Evolutionary conservation across 2,329 filamentous ascomycete species (phyloP).

Genomic region (Colletotrichum nymphaeae): DNA sequence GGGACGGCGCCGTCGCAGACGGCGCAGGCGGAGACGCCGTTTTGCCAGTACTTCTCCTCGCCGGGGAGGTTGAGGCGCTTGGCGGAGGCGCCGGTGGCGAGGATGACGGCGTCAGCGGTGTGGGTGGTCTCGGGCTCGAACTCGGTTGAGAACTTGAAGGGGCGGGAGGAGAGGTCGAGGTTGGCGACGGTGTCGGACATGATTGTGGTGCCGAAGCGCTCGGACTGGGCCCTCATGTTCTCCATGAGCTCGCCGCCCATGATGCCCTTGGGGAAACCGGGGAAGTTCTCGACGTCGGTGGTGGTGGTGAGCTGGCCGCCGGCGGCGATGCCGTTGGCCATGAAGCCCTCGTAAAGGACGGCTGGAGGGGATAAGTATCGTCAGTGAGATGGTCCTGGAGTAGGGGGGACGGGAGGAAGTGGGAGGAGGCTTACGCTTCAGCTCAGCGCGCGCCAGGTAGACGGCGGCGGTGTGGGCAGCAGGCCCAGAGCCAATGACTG

Average conservation of each 20-base stretch:
- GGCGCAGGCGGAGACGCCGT: constrained; percentile 94
- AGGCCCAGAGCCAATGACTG: constrained; percentile 91
- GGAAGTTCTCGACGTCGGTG: constrained; percentile 98
- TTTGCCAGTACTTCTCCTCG: constrained; percentile 97
- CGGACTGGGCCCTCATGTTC: constrained; percentile 91
- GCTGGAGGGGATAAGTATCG: constrained; percentile 56
- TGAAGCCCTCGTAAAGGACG: constrained; percentile 96
- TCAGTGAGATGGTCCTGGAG: neutral
- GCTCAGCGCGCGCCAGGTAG: constrained; percentile 93
- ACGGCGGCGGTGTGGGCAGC: constrained; percentile 97
- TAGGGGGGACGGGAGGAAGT: too few species aligned
- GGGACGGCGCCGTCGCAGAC: constrained; percentile 97
- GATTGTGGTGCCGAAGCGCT: constrained; percentile 92
- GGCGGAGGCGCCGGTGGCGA: constrained; percentile 95
- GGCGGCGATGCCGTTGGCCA: constrained; percentile 95
- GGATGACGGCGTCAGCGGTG: constrained; percentile 92
- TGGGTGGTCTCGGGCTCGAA: constrained; percentile 84
- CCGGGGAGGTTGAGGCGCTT: constrained; percentile 84
- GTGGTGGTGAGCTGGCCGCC: constrained; percentile 98
- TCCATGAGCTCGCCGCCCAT: constrained; percentile 94
- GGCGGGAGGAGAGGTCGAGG: constrained; percentile 84
- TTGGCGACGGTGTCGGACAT: constrained; percentile 91
- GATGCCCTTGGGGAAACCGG: constrained; percentile 91
- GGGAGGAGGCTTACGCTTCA: constrained; percentile 87
- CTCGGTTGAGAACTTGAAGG: constrained; percentile 95